Conservation (phyloP, 148 eudicot genomes). For the Simmondsia chinensis region DNA sequence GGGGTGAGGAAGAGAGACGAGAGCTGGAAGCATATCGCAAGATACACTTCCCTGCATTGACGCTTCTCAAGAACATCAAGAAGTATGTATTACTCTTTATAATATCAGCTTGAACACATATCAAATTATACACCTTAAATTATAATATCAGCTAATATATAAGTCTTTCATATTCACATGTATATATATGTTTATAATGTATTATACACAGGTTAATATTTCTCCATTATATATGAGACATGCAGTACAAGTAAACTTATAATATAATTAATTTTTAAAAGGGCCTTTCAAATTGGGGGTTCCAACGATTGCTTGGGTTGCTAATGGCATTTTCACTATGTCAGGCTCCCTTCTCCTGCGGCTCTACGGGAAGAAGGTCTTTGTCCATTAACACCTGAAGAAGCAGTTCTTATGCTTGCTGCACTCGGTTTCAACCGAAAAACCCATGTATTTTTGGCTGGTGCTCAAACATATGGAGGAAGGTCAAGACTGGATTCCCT, state of each 20-base stretch:
- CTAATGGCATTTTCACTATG: neutral
- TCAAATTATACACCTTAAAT: too few species aligned
- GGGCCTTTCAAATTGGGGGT: too few species aligned
- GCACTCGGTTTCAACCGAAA: slow-evolving; percentile 89
- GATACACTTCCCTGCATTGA: slow-evolving; percentile 77
- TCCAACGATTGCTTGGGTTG: neutral
- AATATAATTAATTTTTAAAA: too few species aligned
- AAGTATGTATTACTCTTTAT: slow-evolving; percentile 53
- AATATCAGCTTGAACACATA: too few species aligned
- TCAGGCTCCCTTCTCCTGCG: slow-evolving; percentile 78
- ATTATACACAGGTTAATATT: too few species aligned
- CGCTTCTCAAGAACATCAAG: slow-evolving; percentile 33
- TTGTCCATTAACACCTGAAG: slow-evolving; percentile 95
- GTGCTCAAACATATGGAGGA: slow-evolving; percentile 97
- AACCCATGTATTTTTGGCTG: slow-evolving; percentile 73
- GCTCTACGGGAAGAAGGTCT: slow-evolving; percentile 74
- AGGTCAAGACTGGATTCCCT: slow-evolving; percentile 72
- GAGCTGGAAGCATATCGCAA: slow-evolving; percentile 87
- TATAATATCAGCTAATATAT: too few species aligned
- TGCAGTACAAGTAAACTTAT: too few species aligned
- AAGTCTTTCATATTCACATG: too few species aligned
- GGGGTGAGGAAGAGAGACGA: slow-evolving; percentile 80
- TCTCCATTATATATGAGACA: too few species aligned
- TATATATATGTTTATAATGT: too few species aligned
- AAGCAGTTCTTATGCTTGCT: slow-evolving; percentile 93